A percentile compares a stretch with the other conserved stretches of the same genome.
These are phyloP conservation scores for Aspergillus aculeatinus DNA, from an alignment of 2,329 filamentous ascomycete genomes.

Conservation along the genomic window DNA sequence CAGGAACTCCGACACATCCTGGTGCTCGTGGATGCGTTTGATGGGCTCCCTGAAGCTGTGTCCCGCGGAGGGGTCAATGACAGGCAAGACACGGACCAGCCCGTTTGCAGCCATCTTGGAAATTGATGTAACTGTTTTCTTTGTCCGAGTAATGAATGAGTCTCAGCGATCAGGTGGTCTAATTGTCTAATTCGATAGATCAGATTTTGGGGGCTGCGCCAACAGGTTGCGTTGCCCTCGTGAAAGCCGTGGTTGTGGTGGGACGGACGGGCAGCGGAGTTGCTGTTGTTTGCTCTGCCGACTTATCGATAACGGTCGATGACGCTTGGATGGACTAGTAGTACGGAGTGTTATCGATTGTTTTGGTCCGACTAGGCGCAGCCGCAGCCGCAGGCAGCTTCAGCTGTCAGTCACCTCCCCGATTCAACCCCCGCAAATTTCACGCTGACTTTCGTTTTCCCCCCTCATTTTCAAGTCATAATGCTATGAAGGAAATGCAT, in stretches of 20 bases:
- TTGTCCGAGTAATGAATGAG: too few relatives aligned
- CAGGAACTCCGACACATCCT: slow-evolving; percentile 79
- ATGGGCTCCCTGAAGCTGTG: slow-evolving; percentile 65
- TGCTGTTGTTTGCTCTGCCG: neutral
- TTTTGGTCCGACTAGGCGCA: neutral
- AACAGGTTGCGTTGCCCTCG: neutral
- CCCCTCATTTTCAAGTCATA: neutral
- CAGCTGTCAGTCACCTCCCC: neutral
- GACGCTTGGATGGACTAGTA: neutral
- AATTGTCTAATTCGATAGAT: neutral
- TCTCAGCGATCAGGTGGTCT: too few relatives aligned
- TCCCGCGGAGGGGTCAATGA: slow-evolving; percentile 48
- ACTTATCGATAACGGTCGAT: neutral
- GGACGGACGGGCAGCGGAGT: neutral
- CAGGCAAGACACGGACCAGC: slow-evolving; percentile 39
- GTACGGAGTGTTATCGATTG: neutral
- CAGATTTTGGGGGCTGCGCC: neutral
- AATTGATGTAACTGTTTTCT: neutral
- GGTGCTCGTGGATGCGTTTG: slow-evolving; percentile 82
- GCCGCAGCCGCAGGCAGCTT: neutral
- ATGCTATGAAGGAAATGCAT: neutral
- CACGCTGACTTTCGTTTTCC: neutral
- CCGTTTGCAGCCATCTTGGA: slow-evolving; percentile 25
- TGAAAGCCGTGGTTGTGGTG: neutral
- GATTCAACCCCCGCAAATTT: neutral